A percentile compares a stretch with the other conserved stretches of the same genome.
phyloP scores from a whole-genome alignment of 2,329 filamentous ascomycete species.

The Colletotrichum sp. region DNA sequence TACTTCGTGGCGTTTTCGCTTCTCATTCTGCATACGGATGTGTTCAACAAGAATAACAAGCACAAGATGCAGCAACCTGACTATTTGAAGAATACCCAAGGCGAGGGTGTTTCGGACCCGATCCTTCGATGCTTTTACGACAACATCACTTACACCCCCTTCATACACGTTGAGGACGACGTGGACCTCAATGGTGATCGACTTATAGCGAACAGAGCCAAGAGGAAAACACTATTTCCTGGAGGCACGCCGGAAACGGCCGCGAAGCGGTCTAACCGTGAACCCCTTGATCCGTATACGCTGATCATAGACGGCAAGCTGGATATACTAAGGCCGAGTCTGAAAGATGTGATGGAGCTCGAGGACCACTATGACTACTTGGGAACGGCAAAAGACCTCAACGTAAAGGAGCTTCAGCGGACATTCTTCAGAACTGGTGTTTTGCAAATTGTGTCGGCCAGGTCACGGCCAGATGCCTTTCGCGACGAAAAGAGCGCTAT shows the following conservation, averaged over 20 bases:
- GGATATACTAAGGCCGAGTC: conserved; percentile 79
- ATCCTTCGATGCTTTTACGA: conserved; percentile 97
- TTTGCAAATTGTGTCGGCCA: conserved; percentile 91
- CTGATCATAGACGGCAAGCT: conserved; percentile 90
- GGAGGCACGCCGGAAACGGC: conserved; percentile 65
- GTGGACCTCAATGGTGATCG: conserved; percentile 79
- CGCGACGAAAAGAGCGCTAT: conserved; percentile 85
- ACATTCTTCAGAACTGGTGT: conserved; percentile 92
- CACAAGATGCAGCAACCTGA: conserved; percentile 97
- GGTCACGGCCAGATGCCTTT: conserved; percentile 94
- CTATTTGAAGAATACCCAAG: conserved; percentile 93
- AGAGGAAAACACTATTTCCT: conserved; percentile 73
- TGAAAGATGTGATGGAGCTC: conserved; percentile 90
- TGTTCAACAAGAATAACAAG: conserved; percentile 99
- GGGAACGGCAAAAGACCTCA: conserved; percentile 76
- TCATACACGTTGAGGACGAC: conserved; percentile 96
- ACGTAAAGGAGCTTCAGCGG: conserved; percentile 82
- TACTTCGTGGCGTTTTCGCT: conserved; percentile 98
- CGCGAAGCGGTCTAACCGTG: conserved; percentile 69
- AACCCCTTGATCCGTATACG: conserved; percentile 94
- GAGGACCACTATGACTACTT: conserved; percentile 93
- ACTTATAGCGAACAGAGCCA: conserved; percentile 72
- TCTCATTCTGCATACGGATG: conserved; percentile 93
- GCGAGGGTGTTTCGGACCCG: conserved; percentile 91
- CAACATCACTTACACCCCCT: conserved; percentile 97